phyloP scores from a whole-genome alignment of 169 alveolate genomes.

The Plasmodium relictum region DNA sequence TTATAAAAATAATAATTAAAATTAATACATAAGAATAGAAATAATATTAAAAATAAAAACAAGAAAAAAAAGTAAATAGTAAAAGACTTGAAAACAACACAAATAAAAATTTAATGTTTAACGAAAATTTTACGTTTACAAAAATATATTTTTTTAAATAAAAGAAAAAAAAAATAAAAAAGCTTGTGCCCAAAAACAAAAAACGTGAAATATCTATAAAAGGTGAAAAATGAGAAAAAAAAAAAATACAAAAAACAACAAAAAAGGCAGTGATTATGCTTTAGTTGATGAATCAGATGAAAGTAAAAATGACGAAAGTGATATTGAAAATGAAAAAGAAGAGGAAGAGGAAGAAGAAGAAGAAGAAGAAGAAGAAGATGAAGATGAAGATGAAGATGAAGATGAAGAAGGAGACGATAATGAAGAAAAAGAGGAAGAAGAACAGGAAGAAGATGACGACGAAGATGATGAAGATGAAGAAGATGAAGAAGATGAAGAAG shows the following conservation, averaged over 20 bases:
- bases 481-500: constrained; percentile 78
- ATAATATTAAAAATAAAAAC: neutral
- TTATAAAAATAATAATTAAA: no score
- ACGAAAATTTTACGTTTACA: neutral
- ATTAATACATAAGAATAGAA: neutral
- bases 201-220: neutral
- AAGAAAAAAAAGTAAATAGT: constrained; percentile 7
- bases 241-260: neutral
- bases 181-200: no score
- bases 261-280: neutral
- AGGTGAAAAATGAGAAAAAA: neutral
- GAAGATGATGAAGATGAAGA: constrained; percentile 70
- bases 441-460: neutral
- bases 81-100: constrained; percentile 10
- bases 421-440: constrained; percentile 21
- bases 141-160: neutral
- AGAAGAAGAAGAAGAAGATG: constrained; percentile 9
- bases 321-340: constrained; percentile 11
- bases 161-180: neutral
- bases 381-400: constrained; percentile 35
- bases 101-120: constrained; percentile 1
- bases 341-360: constrained; percentile 11
- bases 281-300: no score
- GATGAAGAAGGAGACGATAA: constrained; percentile 3
- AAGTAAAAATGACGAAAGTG: no score